A percentile compares a stretch with the other conserved stretches of the same genome.
Evolutionary conservation across 345 rosid species (phyloP).

Genomic region (Ceriops decandra): DNA sequence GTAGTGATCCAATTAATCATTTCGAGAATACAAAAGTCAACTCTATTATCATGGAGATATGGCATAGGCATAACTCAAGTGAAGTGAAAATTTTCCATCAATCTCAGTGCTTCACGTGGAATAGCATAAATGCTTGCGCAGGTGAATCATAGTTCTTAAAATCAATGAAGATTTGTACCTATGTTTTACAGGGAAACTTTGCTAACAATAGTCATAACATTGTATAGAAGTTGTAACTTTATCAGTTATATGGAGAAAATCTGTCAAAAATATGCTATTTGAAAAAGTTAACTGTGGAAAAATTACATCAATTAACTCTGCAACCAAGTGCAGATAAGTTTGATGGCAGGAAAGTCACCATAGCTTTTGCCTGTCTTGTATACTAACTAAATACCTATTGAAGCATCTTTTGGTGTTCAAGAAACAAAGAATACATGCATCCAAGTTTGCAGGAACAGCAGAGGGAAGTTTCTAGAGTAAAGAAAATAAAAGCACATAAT

Average conservation of each 20-base stretch:
- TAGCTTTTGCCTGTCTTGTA: too few species aligned
- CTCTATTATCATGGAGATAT: not conserved
- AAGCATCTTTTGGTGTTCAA: not conserved
- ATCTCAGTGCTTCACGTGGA: not conserved
- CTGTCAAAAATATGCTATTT: too few species aligned
- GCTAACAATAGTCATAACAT: too few species aligned
- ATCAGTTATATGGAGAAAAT: too few species aligned
- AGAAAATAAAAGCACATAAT: constrained; percentile 1
- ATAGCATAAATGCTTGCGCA: not conserved
- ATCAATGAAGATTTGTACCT: not conserved
- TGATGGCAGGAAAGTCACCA: too few species aligned
- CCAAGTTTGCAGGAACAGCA: constrained; percentile 1
- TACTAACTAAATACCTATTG: too few species aligned
- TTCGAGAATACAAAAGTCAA: not conserved
- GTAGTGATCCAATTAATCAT: not conserved
- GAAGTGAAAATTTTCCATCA: too few species aligned
- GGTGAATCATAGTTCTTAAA: not conserved
- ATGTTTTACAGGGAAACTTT: too few species aligned
- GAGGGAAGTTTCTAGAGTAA: not conserved
- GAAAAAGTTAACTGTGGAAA: too few species aligned
- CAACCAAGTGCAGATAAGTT: too few species aligned
- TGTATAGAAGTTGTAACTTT: too few species aligned
- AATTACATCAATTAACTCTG: too few species aligned
- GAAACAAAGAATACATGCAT: not conserved
- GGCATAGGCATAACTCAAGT: not conserved